Conservation (phyloP, 2,329 filamentous ascomycete genomes). For the Moelleriella libera region DNA sequence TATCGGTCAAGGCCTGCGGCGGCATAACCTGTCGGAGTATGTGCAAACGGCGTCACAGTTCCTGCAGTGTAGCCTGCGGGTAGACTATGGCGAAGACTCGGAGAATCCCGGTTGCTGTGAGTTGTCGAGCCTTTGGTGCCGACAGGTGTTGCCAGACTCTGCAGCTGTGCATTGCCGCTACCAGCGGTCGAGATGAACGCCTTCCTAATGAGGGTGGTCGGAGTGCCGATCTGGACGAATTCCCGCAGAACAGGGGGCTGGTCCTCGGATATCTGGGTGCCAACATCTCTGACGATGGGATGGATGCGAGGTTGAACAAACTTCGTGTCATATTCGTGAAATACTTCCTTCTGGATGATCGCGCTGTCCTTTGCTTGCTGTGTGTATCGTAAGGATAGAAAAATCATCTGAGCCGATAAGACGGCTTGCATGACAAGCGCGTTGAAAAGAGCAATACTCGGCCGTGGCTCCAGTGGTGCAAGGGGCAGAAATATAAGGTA, state of each 20-base stretch:
- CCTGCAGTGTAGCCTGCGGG: conserved; percentile 13
- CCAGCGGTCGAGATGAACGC: conserved; percentile 58
- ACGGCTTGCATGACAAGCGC: conserved; percentile 63
- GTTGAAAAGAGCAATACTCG: conserved; percentile 75
- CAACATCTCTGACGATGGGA: conserved; percentile 62
- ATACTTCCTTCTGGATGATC: conserved; percentile 79
- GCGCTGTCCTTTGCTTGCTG: conserved; percentile 77
- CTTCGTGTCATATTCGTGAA: conserved; percentile 93
- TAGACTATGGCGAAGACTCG: conserved; percentile 17
- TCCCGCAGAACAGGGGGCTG: conserved; percentile 26
- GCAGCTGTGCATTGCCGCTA: conserved; percentile 10
- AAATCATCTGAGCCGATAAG: conserved; percentile 62
- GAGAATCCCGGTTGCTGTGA: not conserved
- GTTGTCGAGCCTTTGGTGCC: not conserved
- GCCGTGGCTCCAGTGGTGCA: conserved; percentile 57
- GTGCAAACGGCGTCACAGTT: not conserved
- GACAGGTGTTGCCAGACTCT: conserved; percentile 24
- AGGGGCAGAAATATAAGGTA: conserved; percentile 83
- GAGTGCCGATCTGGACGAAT: conserved; percentile 34
- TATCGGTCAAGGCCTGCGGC: not conserved
- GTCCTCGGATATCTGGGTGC: conserved; percentile 56
- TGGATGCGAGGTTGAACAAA: conserved; percentile 86
- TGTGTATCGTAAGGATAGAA: conserved; percentile 59
- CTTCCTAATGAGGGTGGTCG: conserved; percentile 51
- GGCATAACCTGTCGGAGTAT: conserved; percentile 1